Base-by-base conservation (phyloP, 2,329 filamentous ascomycete species). In the Ceratocystis cubensis region DNA sequence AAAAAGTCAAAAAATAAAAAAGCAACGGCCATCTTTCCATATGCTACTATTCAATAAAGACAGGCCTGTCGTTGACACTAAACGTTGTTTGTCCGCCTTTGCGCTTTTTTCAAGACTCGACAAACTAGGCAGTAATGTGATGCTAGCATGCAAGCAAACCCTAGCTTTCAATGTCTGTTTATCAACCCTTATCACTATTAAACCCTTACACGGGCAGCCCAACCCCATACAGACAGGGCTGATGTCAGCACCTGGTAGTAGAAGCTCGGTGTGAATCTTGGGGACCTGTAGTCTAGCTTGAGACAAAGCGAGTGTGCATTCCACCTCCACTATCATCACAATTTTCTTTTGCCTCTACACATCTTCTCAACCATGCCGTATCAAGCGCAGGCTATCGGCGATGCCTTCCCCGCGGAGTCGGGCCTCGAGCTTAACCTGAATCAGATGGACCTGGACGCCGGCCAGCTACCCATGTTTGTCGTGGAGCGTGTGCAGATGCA, bases 401-500 rank as follows among this genome's bases (percentile, higher is more conserved):
- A 84, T 78, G 88, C 88, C 79, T 91, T 92, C 79, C 83, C 85
- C 74, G 84, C 86, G 73, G 83, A 80, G 75, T 75, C 76, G 73
- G 81, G 84, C 72, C 83, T 75, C 71, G 82, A 81, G 74, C 78
- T 86, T 68, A 75, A 53, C 41, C 62, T 67, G 56, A 61, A 66
- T n/a, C 66, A 69, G 65, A 79, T 82, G 70, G 81, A 84, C 71
- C 76, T 82, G 65, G 72, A 75, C 69, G 79, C 83, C 69, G 83
- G 86, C 71, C 81, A 86, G 66, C 79, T 93, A 68, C 92, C 93
- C 71, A 96, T 99, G 77, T 99, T 99, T 80, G 89, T 94, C 74
- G 86, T 97, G 74, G 89, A 96, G 77, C 86, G 84, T 69, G 94
- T 97, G 48, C 88, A 95, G 79, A 85, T 97, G 69, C 89, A 94